Evolutionary conservation across 228 moss, liverwort and hornwort species (phyloP).

Genomic region (Sphagnum fallax): DNA sequence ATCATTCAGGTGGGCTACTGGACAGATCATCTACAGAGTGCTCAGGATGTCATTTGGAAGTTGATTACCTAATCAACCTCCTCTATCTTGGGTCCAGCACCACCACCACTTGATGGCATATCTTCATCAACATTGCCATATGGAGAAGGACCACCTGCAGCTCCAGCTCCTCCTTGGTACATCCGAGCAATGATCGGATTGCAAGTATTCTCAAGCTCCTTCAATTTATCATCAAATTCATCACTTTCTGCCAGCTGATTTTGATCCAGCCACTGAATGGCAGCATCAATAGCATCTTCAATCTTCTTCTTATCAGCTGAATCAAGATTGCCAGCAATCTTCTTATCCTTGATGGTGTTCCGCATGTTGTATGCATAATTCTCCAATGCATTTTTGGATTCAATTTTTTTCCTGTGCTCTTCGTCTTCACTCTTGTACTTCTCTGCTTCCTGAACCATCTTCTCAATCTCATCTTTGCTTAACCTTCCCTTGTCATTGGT

Average conservation of each 20-base stretch:
- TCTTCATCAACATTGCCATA: slow-evolving; percentile 4
- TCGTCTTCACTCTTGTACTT: slow-evolving; percentile 37
- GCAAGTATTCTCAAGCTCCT: slow-evolving; percentile 9
- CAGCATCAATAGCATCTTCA: slow-evolving; percentile 24
- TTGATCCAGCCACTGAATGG: slow-evolving; percentile 22
- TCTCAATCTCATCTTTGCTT: slow-evolving; percentile 40
- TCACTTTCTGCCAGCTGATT: slow-evolving; percentile 34
- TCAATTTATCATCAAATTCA: slow-evolving; percentile 33
- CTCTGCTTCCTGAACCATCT: slow-evolving; percentile 43
- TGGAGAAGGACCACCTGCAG: slow-evolving; percentile 13
- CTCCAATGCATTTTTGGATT: slow-evolving; percentile 29
- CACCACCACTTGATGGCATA: neutral
- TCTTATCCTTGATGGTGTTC: slow-evolving; percentile 34
- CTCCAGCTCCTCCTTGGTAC: slow-evolving; percentile 22
- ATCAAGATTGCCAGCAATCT: slow-evolving; percentile 26
- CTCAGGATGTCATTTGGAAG: no score
- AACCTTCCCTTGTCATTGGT: slow-evolving; percentile 46
- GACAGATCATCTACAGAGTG: no score
- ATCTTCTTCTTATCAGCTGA: slow-evolving; percentile 28
- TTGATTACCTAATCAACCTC: no score
- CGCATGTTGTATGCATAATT: slow-evolving; percentile 43
- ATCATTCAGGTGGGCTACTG: no score
- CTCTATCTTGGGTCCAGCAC: no score
- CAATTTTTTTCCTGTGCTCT: slow-evolving; percentile 40
- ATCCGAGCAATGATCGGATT: slow-evolving; percentile 31